These are phyloP conservation scores for Sporisorium iseilematis-ciliati DNA, from an alignment of 1,284 basidiomycete genomes.

Conservation along the genomic window DNA sequence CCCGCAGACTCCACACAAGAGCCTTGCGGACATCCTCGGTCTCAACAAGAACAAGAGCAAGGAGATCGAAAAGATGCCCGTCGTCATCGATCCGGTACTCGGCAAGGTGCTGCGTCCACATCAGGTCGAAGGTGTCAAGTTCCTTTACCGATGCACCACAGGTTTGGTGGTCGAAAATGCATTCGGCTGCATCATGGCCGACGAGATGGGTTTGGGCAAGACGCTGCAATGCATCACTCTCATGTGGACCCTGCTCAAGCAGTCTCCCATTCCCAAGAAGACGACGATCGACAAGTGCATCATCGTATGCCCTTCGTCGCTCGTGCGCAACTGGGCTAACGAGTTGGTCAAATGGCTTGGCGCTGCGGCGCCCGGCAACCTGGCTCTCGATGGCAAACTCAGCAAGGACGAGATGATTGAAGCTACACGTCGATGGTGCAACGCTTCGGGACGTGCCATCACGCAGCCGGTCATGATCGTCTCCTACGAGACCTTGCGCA, in stretches of 20 bases:
- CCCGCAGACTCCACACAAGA: conserved; percentile 83
- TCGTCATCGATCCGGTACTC: conserved; percentile 93
- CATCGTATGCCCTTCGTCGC: conserved; percentile 94
- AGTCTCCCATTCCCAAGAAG: conserved; percentile 88
- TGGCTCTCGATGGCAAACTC: conserved; percentile 67
- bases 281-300: conserved; percentile 96
- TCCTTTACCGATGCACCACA: conserved; percentile 94
- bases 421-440: conserved; percentile 65
- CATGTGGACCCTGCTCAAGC: conserved; percentile 96
- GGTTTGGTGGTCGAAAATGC: conserved; percentile 92
- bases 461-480: conserved; percentile 87
- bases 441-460: conserved; percentile 59
- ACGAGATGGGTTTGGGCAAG: conserved; percentile 92
- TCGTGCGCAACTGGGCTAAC: conserved; percentile 99
- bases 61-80: conserved; percentile 82
- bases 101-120: conserved; percentile 74
- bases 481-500: conserved; percentile 91
- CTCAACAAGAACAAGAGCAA: conserved; percentile 63
- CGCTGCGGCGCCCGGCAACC: conserved; percentile 59
- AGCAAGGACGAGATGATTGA: conserved; percentile 67
- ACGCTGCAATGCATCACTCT: conserved; percentile 97
- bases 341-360: conserved; percentile 76
- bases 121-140: conserved; percentile 82
- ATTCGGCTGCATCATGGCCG: conserved; percentile 99
- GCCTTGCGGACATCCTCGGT: conserved; percentile 84